Evolutionary conservation across 2,329 filamentous ascomycete genomes (phyloP).

Genomic region (Ceratocystis colombiana): DNA sequence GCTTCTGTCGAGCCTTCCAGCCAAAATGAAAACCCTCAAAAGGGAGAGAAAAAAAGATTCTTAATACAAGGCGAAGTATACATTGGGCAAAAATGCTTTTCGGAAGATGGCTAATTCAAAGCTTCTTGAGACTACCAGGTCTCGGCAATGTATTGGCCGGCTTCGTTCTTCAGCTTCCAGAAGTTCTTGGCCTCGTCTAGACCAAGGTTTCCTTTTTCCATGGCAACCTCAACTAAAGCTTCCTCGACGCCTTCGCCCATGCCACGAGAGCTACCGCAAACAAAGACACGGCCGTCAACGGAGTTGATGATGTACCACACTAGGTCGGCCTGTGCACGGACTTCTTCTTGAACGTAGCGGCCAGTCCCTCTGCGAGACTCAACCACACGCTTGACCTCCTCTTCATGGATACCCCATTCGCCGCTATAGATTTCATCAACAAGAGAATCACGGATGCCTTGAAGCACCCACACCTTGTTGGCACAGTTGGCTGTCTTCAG

Average conservation of each 20-base stretch:
- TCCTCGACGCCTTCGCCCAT: slow-evolving; percentile 96
- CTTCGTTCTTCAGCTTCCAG: slow-evolving; percentile 85
- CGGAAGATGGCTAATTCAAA: not conserved
- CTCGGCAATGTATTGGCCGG: slow-evolving; percentile 89
- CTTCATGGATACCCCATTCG: slow-evolving; percentile 89
- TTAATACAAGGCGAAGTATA: not conserved
- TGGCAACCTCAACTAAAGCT: slow-evolving; percentile 79
- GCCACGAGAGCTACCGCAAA: slow-evolving; percentile 87
- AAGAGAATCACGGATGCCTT: slow-evolving; percentile 85
- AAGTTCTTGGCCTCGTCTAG: slow-evolving; percentile 73
- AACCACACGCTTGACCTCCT: slow-evolving; percentile 72
- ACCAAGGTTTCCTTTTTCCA: slow-evolving; percentile 82
- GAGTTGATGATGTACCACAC: slow-evolving; percentile 97
- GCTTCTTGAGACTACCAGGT: slow-evolving; percentile 43
- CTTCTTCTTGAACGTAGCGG: slow-evolving; percentile 93
- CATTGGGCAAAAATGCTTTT: not conserved
- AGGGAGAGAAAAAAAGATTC: not conserved
- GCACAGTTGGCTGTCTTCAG: slow-evolving; percentile 91
- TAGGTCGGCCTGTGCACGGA: slow-evolving; percentile 80
- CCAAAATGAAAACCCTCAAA: not conserved
- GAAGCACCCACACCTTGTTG: slow-evolving; percentile 95
- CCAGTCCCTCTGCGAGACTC: slow-evolving; percentile 67
- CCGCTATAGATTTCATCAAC: slow-evolving; percentile 94
- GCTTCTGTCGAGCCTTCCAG: not conserved
- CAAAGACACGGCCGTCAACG: slow-evolving; percentile 90